Conservation (phyloP, 768 basidiomycete species). For the Crassisporium funariophilum region DNA sequence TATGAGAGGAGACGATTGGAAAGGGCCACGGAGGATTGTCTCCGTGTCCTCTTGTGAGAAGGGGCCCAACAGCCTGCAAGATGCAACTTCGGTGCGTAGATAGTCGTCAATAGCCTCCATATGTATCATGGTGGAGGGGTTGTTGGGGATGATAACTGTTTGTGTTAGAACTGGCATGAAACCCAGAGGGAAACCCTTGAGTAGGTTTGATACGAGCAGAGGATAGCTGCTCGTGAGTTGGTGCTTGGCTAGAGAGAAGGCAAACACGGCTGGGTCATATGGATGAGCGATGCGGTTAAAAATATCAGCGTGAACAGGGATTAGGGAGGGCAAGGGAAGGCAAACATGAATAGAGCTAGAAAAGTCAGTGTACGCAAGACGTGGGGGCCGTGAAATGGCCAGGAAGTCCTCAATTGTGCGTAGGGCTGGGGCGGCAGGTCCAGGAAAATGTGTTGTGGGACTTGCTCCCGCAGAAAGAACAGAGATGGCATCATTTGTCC, state of each 20-base stretch:
- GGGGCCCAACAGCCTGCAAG: slow-evolving; percentile 23
- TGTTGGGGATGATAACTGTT: slow-evolving; percentile 25
- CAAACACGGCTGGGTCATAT: slow-evolving; percentile 21
- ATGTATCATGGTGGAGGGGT: slow-evolving; percentile 13
- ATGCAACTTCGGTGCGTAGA: slow-evolving; percentile 12
- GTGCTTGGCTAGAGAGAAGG: slow-evolving; percentile 6
- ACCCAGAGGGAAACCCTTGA: slow-evolving; percentile 27
- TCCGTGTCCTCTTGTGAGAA: slow-evolving; percentile 20
- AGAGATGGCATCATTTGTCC: not conserved
- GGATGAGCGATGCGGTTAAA: slow-evolving; percentile 14
- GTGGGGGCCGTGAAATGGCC: not conserved
- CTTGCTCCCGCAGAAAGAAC: not conserved
- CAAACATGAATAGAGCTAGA: not conserved
- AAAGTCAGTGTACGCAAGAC: not conserved
- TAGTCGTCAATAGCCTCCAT: slow-evolving; percentile 14
- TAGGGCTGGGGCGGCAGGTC: not conserved
- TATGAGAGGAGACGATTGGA: slow-evolving; percentile 29
- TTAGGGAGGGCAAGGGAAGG: not conserved
- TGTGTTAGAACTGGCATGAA: slow-evolving; percentile 15
- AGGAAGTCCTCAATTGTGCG: not conserved
- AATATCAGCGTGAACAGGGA: not conserved
- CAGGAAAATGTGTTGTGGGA: not conserved
- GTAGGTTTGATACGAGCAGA: slow-evolving; percentile 18
- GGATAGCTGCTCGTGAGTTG: slow-evolving; percentile 13
- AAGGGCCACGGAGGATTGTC: slow-evolving; percentile 27